Evolutionary conservation across 441 rosid genomes (phyloP), one percentile per base, ranked within the genome.

Genomic region (Adansonia madagascariensis): DNA sequence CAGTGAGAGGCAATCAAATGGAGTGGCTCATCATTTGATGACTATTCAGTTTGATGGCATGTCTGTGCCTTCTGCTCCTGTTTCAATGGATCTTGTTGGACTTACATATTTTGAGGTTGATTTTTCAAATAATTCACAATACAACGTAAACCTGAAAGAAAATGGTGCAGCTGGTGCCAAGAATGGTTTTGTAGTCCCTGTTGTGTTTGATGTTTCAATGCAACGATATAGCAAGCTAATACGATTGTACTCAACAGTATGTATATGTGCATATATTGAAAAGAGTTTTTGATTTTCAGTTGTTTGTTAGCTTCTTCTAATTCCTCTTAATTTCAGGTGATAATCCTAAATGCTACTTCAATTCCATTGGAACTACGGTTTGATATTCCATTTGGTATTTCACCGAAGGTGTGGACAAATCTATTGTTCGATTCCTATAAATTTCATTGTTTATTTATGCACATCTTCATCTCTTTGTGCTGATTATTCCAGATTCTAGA

Each of bases 31-130:
- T 83, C 90, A 92, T 83, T 90, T 89, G 75, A 89, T 96, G 91
- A 82, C 85, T 81, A 80, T 96, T 84, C 91, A 89, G 80, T 90
- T 94, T 77, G 98, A 91, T 62, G 97, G 98, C 75, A 91, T 90
- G 79, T 88, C 90, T 81, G 73, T 80, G 75, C 91, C 97, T 80
- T 94, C 98, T 78, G 85, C 81, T 84, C 92, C 95, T 50, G 84
- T 89, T 82, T 96, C 98, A 44, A 96, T 96, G 93, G 99, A 96
- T 87, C 91, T 91, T 77, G 95, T 92, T 50, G 98, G 99, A 80
- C 78, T 89, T 71, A 85, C 94, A 73, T 90, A 84, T 84, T 94
- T 96, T 80, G 97, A 92, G 89, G 95, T 91, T 79, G 97, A 92
- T 80, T 94, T 96, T 84, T 92, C 98, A 8, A 92, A 90, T 79